Base-by-base conservation (phyloP, 192 early-diverging fungal genomes). In the Mortierella alpina region DNA sequence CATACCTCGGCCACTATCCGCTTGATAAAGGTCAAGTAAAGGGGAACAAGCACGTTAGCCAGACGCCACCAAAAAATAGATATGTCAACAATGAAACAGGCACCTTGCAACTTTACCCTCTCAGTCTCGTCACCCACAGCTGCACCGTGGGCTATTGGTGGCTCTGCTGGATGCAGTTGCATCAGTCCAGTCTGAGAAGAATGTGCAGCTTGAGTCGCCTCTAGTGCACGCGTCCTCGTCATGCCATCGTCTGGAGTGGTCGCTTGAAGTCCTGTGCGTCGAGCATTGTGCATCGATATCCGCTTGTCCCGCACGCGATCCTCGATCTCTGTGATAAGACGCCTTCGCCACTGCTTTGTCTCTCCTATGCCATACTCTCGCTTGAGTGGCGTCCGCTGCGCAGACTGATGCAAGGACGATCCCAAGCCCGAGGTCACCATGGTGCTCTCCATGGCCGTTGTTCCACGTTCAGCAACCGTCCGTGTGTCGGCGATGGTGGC, bases 1-100 rank as follows among this genome's bases (percentile, higher is more conserved):
- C 77, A 80, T 17, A 80, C 70, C 62, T 80, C 77, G 22, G 59
- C 65, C 0, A 80, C 68, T 31, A 72, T 56, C 41, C 77, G 60
- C 77, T 80, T 31, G 31, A 31, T 2, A 2, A 1, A 31, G 6
- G 11, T 22, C 48, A 52, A 23, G 47, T 14, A 52, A 0, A 51
- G 39, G 7, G 45, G 23, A 39, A 17, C 39, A 8, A 41, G 42
- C 14, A 5, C 17, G 22, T 62, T 45, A 62, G 42, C 31, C 10
- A 9, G 5, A 12, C 6, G 8, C 4, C n/a, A 23, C 54, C 20
- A 14, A 31, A 53, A 52, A 31, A 52, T 22, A 62, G 46, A 62
- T 10, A 9, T 39, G 10, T 63, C 60, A 63, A 6, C n/a, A 11
- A 17, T 8, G 40, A 46, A 12, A 5, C 18, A 5, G 0, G 2